Evolutionary conservation across 805 yeast genomes (phyloP).

Genomic region (Starmerella bombicola): DNA sequence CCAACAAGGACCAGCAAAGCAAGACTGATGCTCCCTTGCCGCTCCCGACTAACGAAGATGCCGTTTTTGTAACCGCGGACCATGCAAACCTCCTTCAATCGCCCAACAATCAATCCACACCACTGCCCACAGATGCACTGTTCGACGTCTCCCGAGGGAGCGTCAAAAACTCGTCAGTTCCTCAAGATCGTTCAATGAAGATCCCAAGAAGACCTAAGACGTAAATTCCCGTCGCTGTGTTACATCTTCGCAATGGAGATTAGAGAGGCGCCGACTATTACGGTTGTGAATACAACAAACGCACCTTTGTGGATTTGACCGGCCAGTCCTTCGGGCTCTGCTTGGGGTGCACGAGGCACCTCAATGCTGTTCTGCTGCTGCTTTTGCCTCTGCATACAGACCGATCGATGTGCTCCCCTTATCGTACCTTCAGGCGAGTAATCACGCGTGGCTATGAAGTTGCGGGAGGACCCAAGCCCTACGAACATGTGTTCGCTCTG

Average conservation of each 20-base stretch:
- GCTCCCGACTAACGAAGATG: constrained; percentile 3
- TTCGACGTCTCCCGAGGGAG: constrained; percentile 11
- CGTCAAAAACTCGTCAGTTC: constrained; percentile 4
- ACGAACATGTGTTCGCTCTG: no score
- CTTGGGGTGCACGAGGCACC: no score
- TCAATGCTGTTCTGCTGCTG: no score
- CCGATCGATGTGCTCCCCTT: no score
- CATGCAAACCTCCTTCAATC: constrained; percentile 9
- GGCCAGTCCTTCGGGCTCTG: no score
- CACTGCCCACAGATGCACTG: constrained; percentile 9
- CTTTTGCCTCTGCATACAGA: no score
- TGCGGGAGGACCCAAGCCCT: no score
- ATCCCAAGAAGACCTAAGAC: constrained; percentile 3
- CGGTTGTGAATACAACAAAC: constrained; percentile 8
- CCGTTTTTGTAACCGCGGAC: constrained; percentile 16
- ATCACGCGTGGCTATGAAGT: no score
- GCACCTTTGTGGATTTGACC: background rate
- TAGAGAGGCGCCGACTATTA: constrained; percentile 18
- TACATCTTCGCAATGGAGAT: constrained; percentile 10
- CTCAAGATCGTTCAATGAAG: constrained; percentile 12
- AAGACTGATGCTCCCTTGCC: background rate
- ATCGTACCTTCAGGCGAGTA: no score
- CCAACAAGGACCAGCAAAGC: background rate
- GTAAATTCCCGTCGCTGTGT: background rate
- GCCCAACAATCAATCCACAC: constrained; percentile 6